Evolutionary conservation across 352 stramenopile genomes (phyloP).

Genomic region (Phytopythium cucurbitacearum): DNA sequence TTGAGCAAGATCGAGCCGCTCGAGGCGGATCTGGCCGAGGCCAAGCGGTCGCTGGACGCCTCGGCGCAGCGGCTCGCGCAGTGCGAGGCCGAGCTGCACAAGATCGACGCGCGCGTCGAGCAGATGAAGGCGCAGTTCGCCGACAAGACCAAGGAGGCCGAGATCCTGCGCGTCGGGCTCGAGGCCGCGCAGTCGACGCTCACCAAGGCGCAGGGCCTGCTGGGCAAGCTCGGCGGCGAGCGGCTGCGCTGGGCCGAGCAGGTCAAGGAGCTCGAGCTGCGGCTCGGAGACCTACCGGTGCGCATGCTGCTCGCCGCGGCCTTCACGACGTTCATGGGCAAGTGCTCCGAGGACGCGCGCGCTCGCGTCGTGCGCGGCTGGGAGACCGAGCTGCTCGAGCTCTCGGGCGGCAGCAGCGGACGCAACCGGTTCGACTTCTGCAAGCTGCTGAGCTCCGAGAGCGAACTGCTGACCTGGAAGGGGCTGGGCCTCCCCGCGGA

Average conservation of each 20-base stretch:
- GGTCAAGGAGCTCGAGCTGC: conserved; percentile 77
- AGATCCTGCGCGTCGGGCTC: conserved; percentile 85
- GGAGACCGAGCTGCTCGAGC: conserved; percentile 62
- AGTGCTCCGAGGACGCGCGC: conserved; percentile 87
- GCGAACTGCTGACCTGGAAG: conserved; percentile 93
- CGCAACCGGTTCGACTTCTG: conserved; percentile 68
- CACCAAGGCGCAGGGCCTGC: conserved; percentile 88
- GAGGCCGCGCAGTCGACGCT: conserved; percentile 88
- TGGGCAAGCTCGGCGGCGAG: conserved; percentile 91
- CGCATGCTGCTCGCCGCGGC: conserved; percentile 89
- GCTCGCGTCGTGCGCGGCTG: conserved; percentile 72
- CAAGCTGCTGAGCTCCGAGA: conserved; percentile 89
- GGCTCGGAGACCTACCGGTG: conserved; percentile 80
- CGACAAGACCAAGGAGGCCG: conserved; percentile 91
- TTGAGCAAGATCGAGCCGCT: conserved; percentile 95
- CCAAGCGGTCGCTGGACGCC: conserved; percentile 82
- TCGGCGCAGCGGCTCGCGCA: conserved; percentile 84
- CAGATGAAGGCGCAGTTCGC: conserved; percentile 92
- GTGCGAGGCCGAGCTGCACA: conserved; percentile 89
- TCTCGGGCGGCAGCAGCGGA: conserved; percentile 9
- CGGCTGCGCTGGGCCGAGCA: conserved; percentile 90
- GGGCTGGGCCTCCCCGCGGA: conserved; percentile 89
- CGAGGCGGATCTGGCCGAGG: conserved; percentile 87
- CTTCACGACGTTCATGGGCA: conserved; percentile 93
- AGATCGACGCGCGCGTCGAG: conserved; percentile 87